phyloP scores from a whole-genome alignment of 768 basidiomycete species.

The Rhizopogon rudus region DNA sequence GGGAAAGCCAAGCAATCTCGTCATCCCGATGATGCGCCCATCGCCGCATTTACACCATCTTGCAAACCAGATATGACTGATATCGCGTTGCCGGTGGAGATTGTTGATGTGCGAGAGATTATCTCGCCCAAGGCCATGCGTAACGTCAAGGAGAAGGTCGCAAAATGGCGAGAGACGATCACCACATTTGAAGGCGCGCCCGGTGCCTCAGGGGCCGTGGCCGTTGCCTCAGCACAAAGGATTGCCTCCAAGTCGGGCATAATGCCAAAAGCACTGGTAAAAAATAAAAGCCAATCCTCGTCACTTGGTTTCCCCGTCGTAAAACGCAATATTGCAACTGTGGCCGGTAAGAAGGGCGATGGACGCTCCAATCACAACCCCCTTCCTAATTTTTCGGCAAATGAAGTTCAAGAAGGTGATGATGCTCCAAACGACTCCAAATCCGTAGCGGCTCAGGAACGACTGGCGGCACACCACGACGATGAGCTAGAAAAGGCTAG shows the following conservation, averaged over 20 bases:
- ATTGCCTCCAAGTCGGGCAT: slow-evolving; percentile 5
- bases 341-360: slow-evolving; percentile 19
- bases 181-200: slow-evolving; percentile 7
- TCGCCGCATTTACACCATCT: neutral
- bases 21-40: neutral
- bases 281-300: slow-evolving; percentile 13
- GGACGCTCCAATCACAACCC: slow-evolving; percentile 1
- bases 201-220: slow-evolving; percentile 2
- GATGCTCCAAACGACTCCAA: slow-evolving; percentile 11
- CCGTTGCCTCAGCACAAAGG: slow-evolving; percentile 1
- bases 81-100: neutral
- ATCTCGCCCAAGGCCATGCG: slow-evolving; percentile 23
- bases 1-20: slow-evolving; percentile 11
- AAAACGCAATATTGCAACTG: slow-evolving; percentile 28
- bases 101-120: slow-evolving; percentile 1
- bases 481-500: slow-evolving; percentile 1
- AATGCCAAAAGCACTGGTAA: neutral
- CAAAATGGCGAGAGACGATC: slow-evolving; percentile 29
- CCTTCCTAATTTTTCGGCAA: slow-evolving; percentile 2
- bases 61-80: neutral
- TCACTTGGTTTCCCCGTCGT: slow-evolving; percentile 41
- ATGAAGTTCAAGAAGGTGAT: slow-evolving; percentile 5
- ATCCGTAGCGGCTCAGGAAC: slow-evolving; percentile 3
- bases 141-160: slow-evolving; percentile 31
- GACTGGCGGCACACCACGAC: neutral